These are phyloP conservation scores for Zymoseptoria pseudotritici DNA, from an alignment of 2,329 filamentous ascomycete species.

Conservation along the genomic window DNA sequence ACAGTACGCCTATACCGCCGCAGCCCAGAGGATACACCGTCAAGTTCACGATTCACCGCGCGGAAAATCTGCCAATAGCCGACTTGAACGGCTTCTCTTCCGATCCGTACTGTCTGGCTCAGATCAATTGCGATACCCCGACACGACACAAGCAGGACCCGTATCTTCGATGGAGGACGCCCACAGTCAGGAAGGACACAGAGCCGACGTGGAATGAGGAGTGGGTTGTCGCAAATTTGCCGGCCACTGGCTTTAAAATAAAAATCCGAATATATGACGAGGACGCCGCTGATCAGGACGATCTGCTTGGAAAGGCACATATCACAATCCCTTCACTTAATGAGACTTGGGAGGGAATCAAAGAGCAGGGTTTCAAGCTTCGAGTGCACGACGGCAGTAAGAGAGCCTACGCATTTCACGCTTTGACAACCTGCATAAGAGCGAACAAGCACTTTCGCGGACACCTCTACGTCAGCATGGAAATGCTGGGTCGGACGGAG, in stretches of 20 bases:
- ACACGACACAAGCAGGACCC: conserved; percentile 82
- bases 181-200: conserved; percentile 62
- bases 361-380: conserved; percentile 58
- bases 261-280: conserved; percentile 88
- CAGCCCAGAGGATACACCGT: conserved; percentile 70
- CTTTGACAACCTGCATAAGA: conserved; percentile 56
- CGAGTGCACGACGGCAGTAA: conserved; percentile 84
- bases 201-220: conserved; percentile 76
- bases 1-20: conserved; percentile 67
- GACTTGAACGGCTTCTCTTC: conserved; percentile 71
- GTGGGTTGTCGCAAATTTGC: conserved; percentile 85
- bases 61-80: conserved; percentile 71
- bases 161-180: conserved; percentile 63
- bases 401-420: conserved; percentile 70
- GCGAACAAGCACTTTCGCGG: conserved; percentile 61
- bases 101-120: conserved; percentile 74
- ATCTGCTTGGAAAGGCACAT: conserved; percentile 80
- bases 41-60: conserved; percentile 75
- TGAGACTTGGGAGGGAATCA: conserved; percentile 62
- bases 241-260: conserved; percentile 69
- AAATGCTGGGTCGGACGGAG: conserved; percentile 69
- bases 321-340: conserved; percentile 54
- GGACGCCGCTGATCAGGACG: conserved; percentile 77
- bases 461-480: conserved; percentile 62
- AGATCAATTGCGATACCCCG: conserved; percentile 63